phyloP scores from a whole-genome alignment of 2,329 filamentous ascomycete genomes.

The Aspergillus pseudoglaucus region DNA sequence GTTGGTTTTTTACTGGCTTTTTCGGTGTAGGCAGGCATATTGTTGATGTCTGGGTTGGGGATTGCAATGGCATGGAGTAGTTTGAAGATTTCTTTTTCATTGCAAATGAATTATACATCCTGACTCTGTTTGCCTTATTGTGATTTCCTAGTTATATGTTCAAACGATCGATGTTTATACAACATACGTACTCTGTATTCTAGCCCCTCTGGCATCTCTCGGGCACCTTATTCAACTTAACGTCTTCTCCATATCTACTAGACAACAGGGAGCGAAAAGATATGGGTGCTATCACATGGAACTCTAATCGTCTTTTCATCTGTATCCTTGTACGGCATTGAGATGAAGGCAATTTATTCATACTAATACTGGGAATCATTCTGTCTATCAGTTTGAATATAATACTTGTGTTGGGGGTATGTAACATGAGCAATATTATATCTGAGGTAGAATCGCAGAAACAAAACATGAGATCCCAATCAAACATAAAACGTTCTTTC shows the following conservation, averaged over 20 bases:
- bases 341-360: too few relatives aligned
- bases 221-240: not conserved
- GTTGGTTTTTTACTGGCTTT: conserved; percentile 18
- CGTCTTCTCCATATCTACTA: not conserved
- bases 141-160: too few relatives aligned
- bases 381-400: conserved; percentile 8
- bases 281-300: not conserved
- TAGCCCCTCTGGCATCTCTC: not conserved
- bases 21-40: conserved; percentile 3
- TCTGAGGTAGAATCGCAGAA: not conserved
- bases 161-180: too few relatives aligned
- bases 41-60: too few relatives aligned
- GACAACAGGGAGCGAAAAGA: not conserved
- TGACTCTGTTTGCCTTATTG: too few relatives aligned
- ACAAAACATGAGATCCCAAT: not conserved
- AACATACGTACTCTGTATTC: not conserved
- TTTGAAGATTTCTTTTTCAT: not conserved
- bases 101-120: too few relatives aligned
- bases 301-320: too few relatives aligned
- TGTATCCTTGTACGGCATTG: too few relatives aligned
- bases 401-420: conserved; percentile 2
- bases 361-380: not conserved
- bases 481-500: not conserved
- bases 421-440: not conserved
- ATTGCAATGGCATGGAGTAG: not conserved